These are phyloP conservation scores for Astrothelium subdiscretum DNA, from an alignment of 495 filamentous ascomycete genomes.

Conservation along the genomic window DNA sequence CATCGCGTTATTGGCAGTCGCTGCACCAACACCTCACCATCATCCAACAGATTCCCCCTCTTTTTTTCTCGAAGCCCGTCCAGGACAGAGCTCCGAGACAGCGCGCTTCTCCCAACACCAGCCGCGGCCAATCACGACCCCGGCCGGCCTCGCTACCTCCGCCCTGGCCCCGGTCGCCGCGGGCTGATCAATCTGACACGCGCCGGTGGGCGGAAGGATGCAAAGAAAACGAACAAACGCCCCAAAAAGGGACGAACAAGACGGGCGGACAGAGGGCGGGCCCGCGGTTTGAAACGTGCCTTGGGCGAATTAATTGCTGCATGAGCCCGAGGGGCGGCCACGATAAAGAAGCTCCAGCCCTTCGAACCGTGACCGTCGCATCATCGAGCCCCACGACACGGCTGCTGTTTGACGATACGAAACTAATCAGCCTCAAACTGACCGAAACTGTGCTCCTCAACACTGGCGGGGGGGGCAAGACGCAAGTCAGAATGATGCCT, in stretches of 20 bases:
- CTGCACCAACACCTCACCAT: not conserved
- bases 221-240: not conserved
- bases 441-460: too few relatives aligned
- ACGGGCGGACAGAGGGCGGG: not conserved
- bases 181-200: slow-evolving; percentile 2
- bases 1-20: not conserved
- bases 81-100: not conserved
- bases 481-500: too few relatives aligned
- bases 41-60: not conserved
- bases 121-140: not conserved
- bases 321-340: not conserved
- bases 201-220: not conserved
- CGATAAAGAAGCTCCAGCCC: not conserved
- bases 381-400: not conserved
- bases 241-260: not conserved
- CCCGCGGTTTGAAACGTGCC: not conserved
- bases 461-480: too few relatives aligned
- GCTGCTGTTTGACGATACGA: not conserved
- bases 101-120: not conserved
- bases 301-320: not conserved
- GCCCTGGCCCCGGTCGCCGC: not conserved
- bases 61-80: slow-evolving; percentile 1
- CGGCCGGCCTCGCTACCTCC: not conserved
- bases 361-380: not conserved
- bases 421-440: not conserved